These are phyloP conservation scores for Podochytrium sp. DNA, from an alignment of 192 early-diverging fungal species.

Conservation along the genomic window DNA sequence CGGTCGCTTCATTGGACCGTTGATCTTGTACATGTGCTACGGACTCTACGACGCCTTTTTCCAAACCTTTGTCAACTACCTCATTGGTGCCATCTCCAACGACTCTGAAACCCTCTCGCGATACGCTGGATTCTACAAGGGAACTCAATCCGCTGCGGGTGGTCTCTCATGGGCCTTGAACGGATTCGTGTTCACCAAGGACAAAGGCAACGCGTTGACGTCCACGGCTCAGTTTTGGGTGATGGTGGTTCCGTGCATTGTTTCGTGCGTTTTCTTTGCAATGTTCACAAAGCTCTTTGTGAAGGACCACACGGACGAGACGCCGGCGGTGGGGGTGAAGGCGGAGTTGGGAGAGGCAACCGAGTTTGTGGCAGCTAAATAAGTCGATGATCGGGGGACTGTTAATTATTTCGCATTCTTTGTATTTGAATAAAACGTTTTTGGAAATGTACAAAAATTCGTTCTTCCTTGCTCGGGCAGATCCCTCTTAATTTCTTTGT, in stretches of 20 bases:
- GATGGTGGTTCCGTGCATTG: slow-evolving; percentile 9
- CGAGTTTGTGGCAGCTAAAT: no score
- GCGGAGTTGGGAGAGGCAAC: no score
- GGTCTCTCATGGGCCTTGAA: slow-evolving; percentile 33
- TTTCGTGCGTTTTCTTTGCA: not conserved
- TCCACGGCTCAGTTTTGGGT: slow-evolving; percentile 8
- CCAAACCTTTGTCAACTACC: slow-evolving; percentile 82
- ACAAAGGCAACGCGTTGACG: not conserved
- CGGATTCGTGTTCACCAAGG: slow-evolving; percentile 9
- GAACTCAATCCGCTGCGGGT: slow-evolving; percentile 79
- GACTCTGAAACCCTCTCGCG: slow-evolving; percentile 58
- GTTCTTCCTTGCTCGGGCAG: no score
- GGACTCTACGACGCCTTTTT: slow-evolving; percentile 81
- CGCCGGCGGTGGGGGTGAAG: no score
- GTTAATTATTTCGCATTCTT: no score
- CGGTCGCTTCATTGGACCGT: slow-evolving; percentile 53
- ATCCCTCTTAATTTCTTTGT: no score
- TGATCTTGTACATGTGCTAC: slow-evolving; percentile 74
- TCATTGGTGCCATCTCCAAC: slow-evolving; percentile 83
- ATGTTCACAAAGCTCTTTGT: slow-evolving; percentile 2
- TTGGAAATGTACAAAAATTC: no score
- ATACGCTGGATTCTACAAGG: slow-evolving; percentile 87
- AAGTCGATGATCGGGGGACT: no score
- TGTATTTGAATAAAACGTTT: no score
- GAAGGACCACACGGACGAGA: slow-evolving; percentile 9